These are phyloP conservation scores for Sorghum bicolor DNA, from an alignment of 176 grass and related monocot species.

Conservation along the genomic window DNA sequence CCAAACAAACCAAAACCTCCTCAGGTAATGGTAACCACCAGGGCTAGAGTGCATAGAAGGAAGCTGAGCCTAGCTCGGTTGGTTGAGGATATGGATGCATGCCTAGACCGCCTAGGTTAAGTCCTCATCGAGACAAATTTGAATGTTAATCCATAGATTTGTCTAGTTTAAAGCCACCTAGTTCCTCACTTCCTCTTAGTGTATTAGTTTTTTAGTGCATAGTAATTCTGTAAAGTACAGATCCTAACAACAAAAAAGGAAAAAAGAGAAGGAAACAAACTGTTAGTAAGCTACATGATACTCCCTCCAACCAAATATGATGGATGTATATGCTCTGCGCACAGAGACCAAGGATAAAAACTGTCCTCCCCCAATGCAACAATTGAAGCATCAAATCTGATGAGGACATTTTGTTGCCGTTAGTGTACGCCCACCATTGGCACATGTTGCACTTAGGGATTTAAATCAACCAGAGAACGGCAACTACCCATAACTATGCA, in stretches of 20 bases:
- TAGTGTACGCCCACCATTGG: too few species aligned
- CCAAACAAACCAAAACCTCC: neutral
- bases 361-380: too few species aligned
- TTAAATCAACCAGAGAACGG: too few species aligned
- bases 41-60: neutral
- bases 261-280: neutral
- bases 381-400: too few species aligned
- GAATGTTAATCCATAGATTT: neutral
- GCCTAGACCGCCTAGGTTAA: neutral
- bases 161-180: neutral
- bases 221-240: neutral
- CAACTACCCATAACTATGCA: too few species aligned
- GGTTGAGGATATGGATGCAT: neutral
- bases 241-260: slow-evolving; percentile 1
- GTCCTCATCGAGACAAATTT: neutral
- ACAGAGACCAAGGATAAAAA: too few species aligned
- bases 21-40: neutral
- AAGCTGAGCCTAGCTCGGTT: neutral
- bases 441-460: too few species aligned
- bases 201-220: too few species aligned
- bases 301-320: too few species aligned
- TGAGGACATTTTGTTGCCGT: too few species aligned
- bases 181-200: neutral
- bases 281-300: neutral
- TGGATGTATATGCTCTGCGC: too few species aligned